Percentiles rank a stretch among this genome's conserved stretches.
Evolutionary conservation across 176 grass and related monocot genomes (phyloP).

Genomic region (Themeda triandra): DNA sequence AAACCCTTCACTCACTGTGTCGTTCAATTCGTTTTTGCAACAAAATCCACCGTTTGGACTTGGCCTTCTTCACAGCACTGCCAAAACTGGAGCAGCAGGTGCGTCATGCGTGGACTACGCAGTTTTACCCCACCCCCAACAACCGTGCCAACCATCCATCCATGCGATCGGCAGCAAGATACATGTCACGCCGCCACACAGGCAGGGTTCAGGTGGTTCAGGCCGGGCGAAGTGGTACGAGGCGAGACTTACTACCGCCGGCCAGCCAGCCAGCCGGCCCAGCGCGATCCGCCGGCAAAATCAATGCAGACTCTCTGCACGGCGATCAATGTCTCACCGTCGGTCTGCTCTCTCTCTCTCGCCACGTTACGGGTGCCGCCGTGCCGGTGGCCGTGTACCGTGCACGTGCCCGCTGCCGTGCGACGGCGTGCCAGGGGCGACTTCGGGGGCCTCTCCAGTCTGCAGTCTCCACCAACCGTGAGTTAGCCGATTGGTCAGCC

Average conservation of each 20-base stretch:
- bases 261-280: not conserved
- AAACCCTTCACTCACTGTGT: no score
- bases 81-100: not conserved
- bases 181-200: not conserved
- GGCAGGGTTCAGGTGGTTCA: not conserved
- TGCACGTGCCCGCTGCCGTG: not conserved
- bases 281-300: not conserved
- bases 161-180: not conserved
- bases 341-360: not conserved
- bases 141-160: not conserved
- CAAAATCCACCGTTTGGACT: not conserved
- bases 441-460: not conserved
- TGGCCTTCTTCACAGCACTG: not conserved
- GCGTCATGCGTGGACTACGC: constrained; percentile 1
- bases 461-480: not conserved
- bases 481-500: not conserved
- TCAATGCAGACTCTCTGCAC: not conserved
- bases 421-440: not conserved
- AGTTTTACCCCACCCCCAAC: constrained; percentile 12
- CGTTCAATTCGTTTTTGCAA: not conserved
- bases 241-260: not conserved
- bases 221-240: not conserved
- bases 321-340: not conserved
- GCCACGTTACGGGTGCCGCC: not conserved
- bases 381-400: not conserved